Evolutionary conservation across 495 filamentous ascomycete genomes (phyloP).

Genomic region (Podospora australis): DNA sequence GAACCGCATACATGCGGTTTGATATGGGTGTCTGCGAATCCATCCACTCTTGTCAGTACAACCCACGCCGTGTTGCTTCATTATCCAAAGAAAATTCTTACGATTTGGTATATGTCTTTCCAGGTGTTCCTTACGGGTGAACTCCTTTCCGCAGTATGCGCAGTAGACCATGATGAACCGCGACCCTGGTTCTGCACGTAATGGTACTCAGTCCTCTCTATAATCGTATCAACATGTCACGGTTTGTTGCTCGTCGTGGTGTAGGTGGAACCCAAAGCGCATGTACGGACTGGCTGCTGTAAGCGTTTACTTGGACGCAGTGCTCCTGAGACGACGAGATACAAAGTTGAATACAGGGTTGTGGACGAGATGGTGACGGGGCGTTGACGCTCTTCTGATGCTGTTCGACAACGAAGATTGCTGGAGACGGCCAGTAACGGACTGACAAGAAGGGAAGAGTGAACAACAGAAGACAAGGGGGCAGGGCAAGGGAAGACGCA

Average conservation of each 20-base stretch:
- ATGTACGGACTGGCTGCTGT: background rate
- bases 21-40: constrained; percentile 52
- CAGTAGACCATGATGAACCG: constrained; percentile 49
- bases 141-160: constrained; percentile 56
- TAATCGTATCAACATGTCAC: background rate
- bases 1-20: constrained; percentile 55
- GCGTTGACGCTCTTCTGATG: background rate
- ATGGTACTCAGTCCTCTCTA: background rate
- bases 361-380: constrained; percentile 1
- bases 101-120: constrained; percentile 57
- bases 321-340: no score
- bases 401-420: constrained; percentile 5
- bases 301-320: background rate
- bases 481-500: constrained; percentile 7
- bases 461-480: constrained; percentile 6
- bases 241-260: background rate
- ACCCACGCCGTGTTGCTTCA: background rate
- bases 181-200: background rate
- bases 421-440: no score
- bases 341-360: no score
- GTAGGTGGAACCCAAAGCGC: background rate
- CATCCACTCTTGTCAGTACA: constrained; percentile 18
- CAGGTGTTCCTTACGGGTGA: constrained; percentile 60
- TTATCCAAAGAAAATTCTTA: constrained; percentile 32
- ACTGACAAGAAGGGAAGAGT: constrained; percentile 13